Evolutionary conservation across 495 filamentous ascomycete species (phyloP).

Genomic region (Apiosordaria backusii): DNA sequence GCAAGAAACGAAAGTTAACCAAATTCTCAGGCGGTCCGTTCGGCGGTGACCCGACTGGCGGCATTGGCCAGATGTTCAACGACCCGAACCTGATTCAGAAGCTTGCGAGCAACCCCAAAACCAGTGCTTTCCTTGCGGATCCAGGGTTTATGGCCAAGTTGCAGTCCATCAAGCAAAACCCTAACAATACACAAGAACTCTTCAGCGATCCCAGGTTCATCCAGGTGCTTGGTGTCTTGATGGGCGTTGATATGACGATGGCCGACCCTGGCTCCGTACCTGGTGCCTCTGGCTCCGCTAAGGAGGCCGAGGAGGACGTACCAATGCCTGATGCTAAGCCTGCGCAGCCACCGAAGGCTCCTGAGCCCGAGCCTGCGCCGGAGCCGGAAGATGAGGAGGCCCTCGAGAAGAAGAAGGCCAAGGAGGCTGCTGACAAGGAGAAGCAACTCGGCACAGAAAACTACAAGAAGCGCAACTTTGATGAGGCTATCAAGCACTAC

Average conservation of each 20-base stretch:
- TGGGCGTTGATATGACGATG: constrained; percentile 94
- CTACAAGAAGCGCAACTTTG: constrained; percentile 98
- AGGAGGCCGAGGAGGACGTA: constrained; percentile 68
- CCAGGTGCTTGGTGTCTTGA: constrained; percentile 86
- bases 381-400: constrained; percentile 75
- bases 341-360: constrained; percentile 44
- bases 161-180: constrained; percentile 73
- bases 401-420: constrained; percentile 77
- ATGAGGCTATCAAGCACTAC: constrained; percentile 93
- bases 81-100: constrained; percentile 88
- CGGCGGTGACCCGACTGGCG: constrained; percentile 59
- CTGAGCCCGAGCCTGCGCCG: constrained; percentile 56
- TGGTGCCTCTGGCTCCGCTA: constrained; percentile 39
- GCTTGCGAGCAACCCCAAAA: constrained; percentile 91
- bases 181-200: constrained; percentile 70
- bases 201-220: constrained; percentile 89
- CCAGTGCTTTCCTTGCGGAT: constrained; percentile 77
- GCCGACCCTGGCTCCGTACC: constrained; percentile 49
- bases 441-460: constrained; percentile 90
- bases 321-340: constrained; percentile 67
- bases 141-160: constrained; percentile 86
- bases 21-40: constrained; percentile 40
- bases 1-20: background rate
- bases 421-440: constrained; percentile 89
- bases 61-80: constrained; percentile 85